A percentile compares a stretch with the other conserved stretches of the same genome.
Conservation (phyloP, 2,329 filamentous ascomycete species). For the Rutstroemia sp. region DNA sequence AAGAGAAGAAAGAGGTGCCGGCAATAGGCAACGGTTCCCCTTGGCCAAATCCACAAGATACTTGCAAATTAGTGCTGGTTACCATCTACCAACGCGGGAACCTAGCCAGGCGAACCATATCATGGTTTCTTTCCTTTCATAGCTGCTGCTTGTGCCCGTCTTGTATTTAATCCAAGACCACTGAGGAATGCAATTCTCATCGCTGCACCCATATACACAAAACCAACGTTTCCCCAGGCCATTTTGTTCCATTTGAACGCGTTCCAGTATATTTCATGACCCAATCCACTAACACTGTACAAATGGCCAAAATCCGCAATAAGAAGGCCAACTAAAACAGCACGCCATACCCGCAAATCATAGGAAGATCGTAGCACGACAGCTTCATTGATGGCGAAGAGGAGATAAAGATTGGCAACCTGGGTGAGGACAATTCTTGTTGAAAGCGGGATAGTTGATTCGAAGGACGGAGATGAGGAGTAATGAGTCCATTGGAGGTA, state of each 20-base stretch:
- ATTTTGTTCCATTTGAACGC: conserved; percentile 57
- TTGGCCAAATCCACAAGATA: no score
- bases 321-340: conserved; percentile 58
- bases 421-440: conserved; percentile 65
- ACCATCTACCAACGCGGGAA: no score
- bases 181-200: conserved; percentile 52
- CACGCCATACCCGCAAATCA: conserved; percentile 63
- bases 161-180: conserved; percentile 27
- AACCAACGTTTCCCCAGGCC: conserved; percentile 60
- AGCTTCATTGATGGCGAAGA: conserved; percentile 72
- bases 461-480: conserved; percentile 21
- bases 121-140: no score
- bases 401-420: conserved; percentile 70
- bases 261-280: conserved; percentile 50
- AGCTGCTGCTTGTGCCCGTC: not conserved
- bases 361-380: conserved; percentile 63
- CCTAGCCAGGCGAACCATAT: no score
- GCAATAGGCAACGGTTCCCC: no score
- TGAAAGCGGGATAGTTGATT: conserved; percentile 40
- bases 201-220: conserved; percentile 59
- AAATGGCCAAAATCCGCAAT: conserved; percentile 73
- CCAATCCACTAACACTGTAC: conserved; percentile 55
- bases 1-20: no score
- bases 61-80: no score
- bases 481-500: conserved; percentile 60